Evolutionary conservation across 352 stramenopile species (phyloP), one percentile per base, ranked within the genome.

Genomic region (Pythium angustatum): DNA sequence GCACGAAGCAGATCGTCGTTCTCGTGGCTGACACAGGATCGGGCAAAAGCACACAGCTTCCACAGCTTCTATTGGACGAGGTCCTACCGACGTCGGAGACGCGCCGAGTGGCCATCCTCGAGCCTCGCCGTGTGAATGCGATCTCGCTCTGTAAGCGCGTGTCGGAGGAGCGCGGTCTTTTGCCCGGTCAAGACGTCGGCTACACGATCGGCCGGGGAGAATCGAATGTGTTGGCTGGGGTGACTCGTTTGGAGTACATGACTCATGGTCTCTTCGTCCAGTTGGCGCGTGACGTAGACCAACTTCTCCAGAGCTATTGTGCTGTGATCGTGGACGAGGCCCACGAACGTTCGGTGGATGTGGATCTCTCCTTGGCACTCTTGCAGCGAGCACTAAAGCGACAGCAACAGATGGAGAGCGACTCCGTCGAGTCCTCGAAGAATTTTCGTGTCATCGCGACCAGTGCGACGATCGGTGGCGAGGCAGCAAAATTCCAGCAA

Each of bases 21-120:
- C 5, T 76, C 3, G 48, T 65, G 27, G 69, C 64, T 12, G 69
- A 76, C 26, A 76, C 69, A 19, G 69, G 69, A 15, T 76, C 64
- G 8, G 69, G 69, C 3, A 76, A 76, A 40, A 71, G 64, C 24
- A 76, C 69, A 2, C 66, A 72, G 27, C 48, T 76, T 9, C 69
- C 65, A 3, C 69, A 76, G 21, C 28, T 75, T 9, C 30, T 76
- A 9, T 26, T 76, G 8, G 63, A 76, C 22, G 52, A 68, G 11
- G 58, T 74, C 14, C 11, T 76, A 22, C 41, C 45, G 0, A 9
- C 5, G 7, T n/a, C 21, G 4, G 52, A 72, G 19, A 47, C 21
- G 15, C 48, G 51, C 3, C 56, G 65, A 19, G 65, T 73, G 44
- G 53, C 53, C 17, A 57, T 76, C 26, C 55, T 72, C 24, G 34